Evolutionary conservation across 2,329 filamentous ascomycete genomes (phyloP).

Genomic region (Diaporthe sp.): DNA sequence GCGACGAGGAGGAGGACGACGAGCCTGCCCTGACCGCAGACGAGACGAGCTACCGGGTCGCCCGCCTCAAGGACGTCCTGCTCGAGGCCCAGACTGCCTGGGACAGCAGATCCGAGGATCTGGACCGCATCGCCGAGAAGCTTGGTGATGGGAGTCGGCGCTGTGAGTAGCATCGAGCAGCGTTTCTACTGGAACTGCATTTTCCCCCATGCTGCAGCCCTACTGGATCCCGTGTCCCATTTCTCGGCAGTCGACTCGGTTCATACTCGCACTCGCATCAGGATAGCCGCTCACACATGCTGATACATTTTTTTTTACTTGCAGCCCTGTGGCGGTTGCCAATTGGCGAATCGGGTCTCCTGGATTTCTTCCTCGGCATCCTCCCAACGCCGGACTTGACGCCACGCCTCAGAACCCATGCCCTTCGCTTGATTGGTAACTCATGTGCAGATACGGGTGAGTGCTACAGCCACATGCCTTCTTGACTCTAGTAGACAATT

Average conservation of each 20-base stretch:
- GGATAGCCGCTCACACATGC: neutral
- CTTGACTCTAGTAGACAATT: neutral
- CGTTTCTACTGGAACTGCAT: neutral
- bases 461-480: neutral
- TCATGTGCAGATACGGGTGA: slow-evolving; percentile 70
- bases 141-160: slow-evolving; percentile 66
- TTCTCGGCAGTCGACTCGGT: neutral
- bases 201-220: neutral
- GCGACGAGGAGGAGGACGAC: slow-evolving; percentile 42
- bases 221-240: neutral
- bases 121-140: slow-evolving; percentile 61
- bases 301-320: slow-evolving; percentile 15
- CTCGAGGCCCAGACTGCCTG: slow-evolving; percentile 52
- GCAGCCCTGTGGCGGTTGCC: slow-evolving; percentile 67
- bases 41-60: slow-evolving; percentile 37
- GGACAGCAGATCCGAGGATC: slow-evolving; percentile 50
- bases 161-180: slow-evolving; percentile 51
- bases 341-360: slow-evolving; percentile 66
- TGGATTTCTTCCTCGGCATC: slow-evolving; percentile 65
- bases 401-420: slow-evolving; percentile 61
- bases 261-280: neutral
- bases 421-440: slow-evolving; percentile 69
- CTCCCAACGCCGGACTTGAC: slow-evolving; percentile 51
- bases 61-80: slow-evolving; percentile 50
- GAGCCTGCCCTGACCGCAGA: slow-evolving; percentile 35